Conservation (phyloP, 352 stramenopile species). For the Phytophthora hibernalis region DNA sequence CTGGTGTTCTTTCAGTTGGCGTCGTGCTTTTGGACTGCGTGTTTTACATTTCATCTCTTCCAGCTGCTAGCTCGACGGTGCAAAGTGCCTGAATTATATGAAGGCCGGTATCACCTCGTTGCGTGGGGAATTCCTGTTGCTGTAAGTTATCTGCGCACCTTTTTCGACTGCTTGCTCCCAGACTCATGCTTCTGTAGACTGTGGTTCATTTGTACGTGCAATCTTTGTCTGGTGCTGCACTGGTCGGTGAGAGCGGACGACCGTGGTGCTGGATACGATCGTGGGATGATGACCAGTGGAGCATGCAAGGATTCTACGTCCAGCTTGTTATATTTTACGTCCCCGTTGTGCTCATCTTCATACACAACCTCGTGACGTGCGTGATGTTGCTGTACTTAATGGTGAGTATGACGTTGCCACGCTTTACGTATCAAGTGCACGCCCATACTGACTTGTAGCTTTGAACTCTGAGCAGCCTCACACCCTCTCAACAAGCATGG, state of each 20-base stretch:
- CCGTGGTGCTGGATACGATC: slow-evolving; percentile 84
- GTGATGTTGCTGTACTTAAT: slow-evolving; percentile 65
- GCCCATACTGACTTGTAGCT: background rate
- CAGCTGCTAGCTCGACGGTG: slow-evolving; percentile 57
- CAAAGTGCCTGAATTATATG: slow-evolving; percentile 73
- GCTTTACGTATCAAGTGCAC: background rate
- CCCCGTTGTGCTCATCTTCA: slow-evolving; percentile 53
- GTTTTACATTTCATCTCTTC: slow-evolving; percentile 82
- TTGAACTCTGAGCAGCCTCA: slow-evolving; percentile 44
- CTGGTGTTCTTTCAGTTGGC: slow-evolving; percentile 73
- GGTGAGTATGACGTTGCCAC: slow-evolving; percentile 31
- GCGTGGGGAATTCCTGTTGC: slow-evolving; percentile 65
- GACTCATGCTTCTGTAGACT: slow-evolving; percentile 39
- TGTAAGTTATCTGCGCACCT: slow-evolving; percentile 30
- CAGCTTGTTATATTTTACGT: slow-evolving; percentile 72
- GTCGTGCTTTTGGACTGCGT: slow-evolving; percentile 78
- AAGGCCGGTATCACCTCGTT: slow-evolving; percentile 72
- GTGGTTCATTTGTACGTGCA: slow-evolving; percentile 59
- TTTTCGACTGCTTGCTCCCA: background rate
- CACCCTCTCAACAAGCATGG: slow-evolving; percentile 66
- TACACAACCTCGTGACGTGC: slow-evolving; percentile 73
- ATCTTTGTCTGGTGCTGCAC: slow-evolving; percentile 44
- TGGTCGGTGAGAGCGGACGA: slow-evolving; percentile 69
- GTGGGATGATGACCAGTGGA: slow-evolving; percentile 71
- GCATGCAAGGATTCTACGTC: slow-evolving; percentile 52